Evolutionary conservation across 1,284 basidiomycete species (phyloP), one percentile per base, ranked within the genome.

Genomic region (Puccinia horiana): DNA sequence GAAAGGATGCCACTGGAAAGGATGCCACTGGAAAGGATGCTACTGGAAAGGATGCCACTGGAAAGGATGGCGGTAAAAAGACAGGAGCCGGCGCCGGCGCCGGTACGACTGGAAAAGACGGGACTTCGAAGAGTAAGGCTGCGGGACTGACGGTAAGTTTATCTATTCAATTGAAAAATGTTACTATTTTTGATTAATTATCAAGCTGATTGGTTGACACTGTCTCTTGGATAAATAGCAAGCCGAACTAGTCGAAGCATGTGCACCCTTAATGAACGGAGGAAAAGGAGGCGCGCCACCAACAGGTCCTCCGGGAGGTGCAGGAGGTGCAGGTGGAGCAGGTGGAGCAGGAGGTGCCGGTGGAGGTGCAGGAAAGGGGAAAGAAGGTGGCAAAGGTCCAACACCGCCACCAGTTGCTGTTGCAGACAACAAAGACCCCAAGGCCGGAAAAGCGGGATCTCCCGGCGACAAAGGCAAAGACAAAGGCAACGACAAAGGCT

Each of bases 131-230:
- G 37, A 16, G 8, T 12, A 69, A 69, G 65, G 18, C 65, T 69
- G 65, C 65, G 26, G 65, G 65, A 44, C 18, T 69, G 20, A 69
- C 65, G n/a, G 65, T 20, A 69, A 42, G 65, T 65, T n/a, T 69
- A n/a, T 26, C 4, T 44, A 14, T 40, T 35, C 4, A 3, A n/a
- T n/a, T n/a, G n/a, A n/a, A n/a, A n/a, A 26, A 5, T 32, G 32
- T 32, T 61, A 12, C 58, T 9, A 14, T 54, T 54, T 54, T 54
- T 14, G 8, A 8, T 47, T n/a, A 32, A 26, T 35, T 61, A 26
- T 61, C 52, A 35, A 61, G 6, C 29, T 61, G 29, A 61, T 61
- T 12, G 58, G 58, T 32, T 61, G 58, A 14, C 29, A 35, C 56
- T 29, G 29, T 6, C 56, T 58, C 56, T 16, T 40, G 40, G 16